Evolutionary conservation across 2,329 filamentous ascomycete genomes (phyloP).

Genomic region (Cladosporium sp.): DNA sequence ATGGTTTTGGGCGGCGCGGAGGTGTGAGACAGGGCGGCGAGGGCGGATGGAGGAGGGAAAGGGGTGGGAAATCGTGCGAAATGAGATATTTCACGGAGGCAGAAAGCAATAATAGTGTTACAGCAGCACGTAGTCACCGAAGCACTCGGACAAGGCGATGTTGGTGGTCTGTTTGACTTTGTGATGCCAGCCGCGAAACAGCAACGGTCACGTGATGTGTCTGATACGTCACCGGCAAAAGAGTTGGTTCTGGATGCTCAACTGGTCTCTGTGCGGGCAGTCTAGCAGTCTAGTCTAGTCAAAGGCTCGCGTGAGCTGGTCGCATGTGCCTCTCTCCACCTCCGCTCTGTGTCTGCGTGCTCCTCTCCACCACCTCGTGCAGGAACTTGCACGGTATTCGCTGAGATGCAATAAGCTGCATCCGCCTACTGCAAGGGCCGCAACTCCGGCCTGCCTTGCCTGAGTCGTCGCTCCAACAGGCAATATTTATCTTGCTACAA

Average conservation of each 20-base stretch:
- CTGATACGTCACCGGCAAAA: neutral
- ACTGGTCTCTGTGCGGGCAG: neutral
- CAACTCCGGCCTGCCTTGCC: neutral
- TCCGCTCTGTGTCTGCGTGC: neutral
- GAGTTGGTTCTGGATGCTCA: neutral
- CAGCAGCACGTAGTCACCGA: neutral
- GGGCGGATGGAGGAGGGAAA: conserved; percentile 7
- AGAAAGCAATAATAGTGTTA: neutral
- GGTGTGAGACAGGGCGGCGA: conserved; percentile 17
- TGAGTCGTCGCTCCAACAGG: neutral
- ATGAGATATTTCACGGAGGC: neutral
- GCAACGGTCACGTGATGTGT: neutral
- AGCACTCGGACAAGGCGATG: neutral
- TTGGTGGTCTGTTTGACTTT: neutral
- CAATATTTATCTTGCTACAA: neutral
- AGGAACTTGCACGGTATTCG: neutral
- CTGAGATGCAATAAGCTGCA: neutral
- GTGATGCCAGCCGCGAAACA: conserved; percentile 3
- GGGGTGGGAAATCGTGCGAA: neutral
- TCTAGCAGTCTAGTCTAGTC: neutral
- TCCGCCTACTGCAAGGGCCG: conserved; percentile 7
- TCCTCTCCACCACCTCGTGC: neutral
- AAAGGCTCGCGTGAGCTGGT: neutral
- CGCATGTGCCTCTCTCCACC: neutral
- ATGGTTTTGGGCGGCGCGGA: conserved; percentile 13